Conservation (phyloP, 2,329 filamentous ascomycete species). For the Fusarium begoniae region DNA sequence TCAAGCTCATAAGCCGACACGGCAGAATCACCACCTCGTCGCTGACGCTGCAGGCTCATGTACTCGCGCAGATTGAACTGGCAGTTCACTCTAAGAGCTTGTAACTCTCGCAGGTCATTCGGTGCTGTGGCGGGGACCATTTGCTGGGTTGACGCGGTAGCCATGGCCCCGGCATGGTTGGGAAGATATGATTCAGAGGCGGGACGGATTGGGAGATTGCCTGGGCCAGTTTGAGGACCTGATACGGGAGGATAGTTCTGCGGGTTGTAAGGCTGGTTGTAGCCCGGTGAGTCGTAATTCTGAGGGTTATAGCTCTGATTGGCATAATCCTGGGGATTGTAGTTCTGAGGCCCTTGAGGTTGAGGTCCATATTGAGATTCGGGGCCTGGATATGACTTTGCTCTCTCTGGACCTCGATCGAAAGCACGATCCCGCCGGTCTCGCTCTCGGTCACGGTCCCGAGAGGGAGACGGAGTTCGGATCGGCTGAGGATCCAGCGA, state of each 20-base stretch:
- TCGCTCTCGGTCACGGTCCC: constrained; percentile 14
- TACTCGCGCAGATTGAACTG: constrained; percentile 51
- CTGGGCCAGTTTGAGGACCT: constrained; percentile 29
- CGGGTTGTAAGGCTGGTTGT: constrained; percentile 27
- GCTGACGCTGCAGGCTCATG: constrained; percentile 46
- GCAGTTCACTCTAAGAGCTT: constrained; percentile 47
- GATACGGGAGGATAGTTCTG: constrained; percentile 37
- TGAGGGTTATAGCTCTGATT: constrained; percentile 29
- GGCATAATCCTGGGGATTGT: constrained; percentile 32
- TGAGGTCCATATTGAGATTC: constrained; percentile 33
- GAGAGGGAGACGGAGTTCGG: constrained; percentile 38
- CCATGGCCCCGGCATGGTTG: constrained; percentile 35
- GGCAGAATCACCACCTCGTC: constrained; percentile 41
- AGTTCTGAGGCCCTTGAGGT: constrained; percentile 14
- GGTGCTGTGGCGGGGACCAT: constrained; percentile 34
- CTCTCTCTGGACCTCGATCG: constrained; percentile 30
- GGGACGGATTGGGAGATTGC: constrained; percentile 35
- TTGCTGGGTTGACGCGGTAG: constrained; percentile 21
- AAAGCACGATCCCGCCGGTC: constrained; percentile 16
- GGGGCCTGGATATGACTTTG: constrained; percentile 34
- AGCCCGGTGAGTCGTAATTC: constrained; percentile 32
- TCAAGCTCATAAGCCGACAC: constrained; percentile 52
- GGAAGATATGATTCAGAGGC: constrained; percentile 35
- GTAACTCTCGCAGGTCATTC: constrained; percentile 42
- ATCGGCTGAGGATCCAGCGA: constrained; percentile 43